Conservation (phyloP, 1,284 basidiomycete genomes). For the Chalciporus sp. region DNA sequence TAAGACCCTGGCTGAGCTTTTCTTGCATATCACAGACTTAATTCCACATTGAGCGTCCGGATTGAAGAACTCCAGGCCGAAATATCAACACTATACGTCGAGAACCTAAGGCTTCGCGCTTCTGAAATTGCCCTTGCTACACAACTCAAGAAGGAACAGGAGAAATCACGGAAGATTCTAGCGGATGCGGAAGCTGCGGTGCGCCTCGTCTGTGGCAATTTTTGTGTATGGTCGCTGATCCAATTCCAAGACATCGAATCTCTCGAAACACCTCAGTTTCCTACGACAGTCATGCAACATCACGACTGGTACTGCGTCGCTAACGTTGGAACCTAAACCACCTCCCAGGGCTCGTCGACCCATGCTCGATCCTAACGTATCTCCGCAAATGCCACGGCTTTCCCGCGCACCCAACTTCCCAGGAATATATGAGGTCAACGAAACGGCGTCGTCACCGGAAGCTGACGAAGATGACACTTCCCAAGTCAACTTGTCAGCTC, state of each 20-base stretch:
- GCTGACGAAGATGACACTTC: conserved; percentile 42
- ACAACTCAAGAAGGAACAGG: conserved; percentile 76
- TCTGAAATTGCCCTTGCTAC: conserved; percentile 74
- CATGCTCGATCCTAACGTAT: conserved; percentile 42
- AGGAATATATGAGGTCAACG: conserved; percentile 70
- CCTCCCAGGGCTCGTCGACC: conserved; percentile 49
- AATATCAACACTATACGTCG: conserved; percentile 74
- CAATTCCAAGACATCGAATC: conserved; percentile 52
- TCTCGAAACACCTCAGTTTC: conserved; percentile 65
- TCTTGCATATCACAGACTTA: conserved; percentile 54
- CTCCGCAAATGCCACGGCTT: conserved; percentile 56
- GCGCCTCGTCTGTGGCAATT: conserved; percentile 35
- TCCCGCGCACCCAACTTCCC: conserved; percentile 68
- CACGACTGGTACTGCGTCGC: conserved; percentile 32
- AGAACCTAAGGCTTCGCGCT: conserved; percentile 78
- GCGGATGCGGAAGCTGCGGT: conserved; percentile 75
- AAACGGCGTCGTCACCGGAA: conserved; percentile 45
- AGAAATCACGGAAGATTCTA: conserved; percentile 70
- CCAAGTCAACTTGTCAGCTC: conserved; percentile 37
- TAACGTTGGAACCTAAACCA: conserved; percentile 45
- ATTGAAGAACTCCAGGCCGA: conserved; percentile 83
- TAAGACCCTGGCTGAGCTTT: conserved; percentile 10
- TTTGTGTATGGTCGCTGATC: conserved; percentile 10
- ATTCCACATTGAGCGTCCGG: conserved; percentile 77
- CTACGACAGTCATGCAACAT: conserved; percentile 64